Evolutionary conservation across 106 monocot genomes (phyloP), one percentile per base, ranked within the genome.

Genomic region (Acorus calamus): DNA sequence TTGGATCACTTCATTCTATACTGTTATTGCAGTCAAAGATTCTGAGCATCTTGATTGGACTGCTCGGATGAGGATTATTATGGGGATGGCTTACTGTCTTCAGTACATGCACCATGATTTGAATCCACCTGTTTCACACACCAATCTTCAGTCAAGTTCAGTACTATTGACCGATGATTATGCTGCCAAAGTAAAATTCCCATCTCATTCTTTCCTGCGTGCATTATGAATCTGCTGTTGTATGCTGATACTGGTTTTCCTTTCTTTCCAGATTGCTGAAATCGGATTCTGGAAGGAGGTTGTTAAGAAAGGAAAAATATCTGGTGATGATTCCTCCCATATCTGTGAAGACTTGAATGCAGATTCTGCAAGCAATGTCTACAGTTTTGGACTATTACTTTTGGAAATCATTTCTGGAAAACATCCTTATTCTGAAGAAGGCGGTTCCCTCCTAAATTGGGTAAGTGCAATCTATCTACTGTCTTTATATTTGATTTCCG

Each of bases 51-150:
- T 94, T 52, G 77, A 81, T 44, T 94, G 94, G 94, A 53, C 42
- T 75, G 71, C 76, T 48, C 71, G 94, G 67, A 84, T 84, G 81
- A 94, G 94, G 76, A 82, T 94, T 53, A 73, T 89, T 47, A 94
- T 94, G 94, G 94, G 94, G 14, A 82, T 65, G 11, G 86, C 86
- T 11, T 89, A 89, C 57, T 89, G 94, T 65, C 89, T 94, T 67
- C 84, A 94, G 63, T 78, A 82, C 66, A 73, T 84, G 79, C 94
- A 99, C 52, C 81, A 93, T 66, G 81, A 88, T 11, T 78, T 84
- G 47, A 81, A 77, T 6, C 94, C 94, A 10, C 86, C 94, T 41
- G 59, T 94, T 3, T 28, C 66, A n/a, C 74, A 75, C 61, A 66
- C 75, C 49, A 60, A 81, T 54, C 47, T 94, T 49, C 71, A 73